Conservation (phyloP, 768 basidiomycete species). For the Heimioporus sp. region DNA sequence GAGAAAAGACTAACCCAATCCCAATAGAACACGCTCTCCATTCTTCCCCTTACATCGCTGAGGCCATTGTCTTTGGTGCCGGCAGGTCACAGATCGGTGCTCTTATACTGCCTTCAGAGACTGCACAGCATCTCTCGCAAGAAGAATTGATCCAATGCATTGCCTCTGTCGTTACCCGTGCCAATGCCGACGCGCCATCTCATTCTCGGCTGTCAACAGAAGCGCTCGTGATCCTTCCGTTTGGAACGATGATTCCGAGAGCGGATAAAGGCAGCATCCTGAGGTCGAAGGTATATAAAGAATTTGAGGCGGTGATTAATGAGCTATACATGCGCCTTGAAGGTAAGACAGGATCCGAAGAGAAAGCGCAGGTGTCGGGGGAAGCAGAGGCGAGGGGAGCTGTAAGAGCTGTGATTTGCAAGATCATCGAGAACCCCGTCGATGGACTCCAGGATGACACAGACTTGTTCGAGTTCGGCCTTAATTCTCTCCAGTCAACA, state of each 20-base stretch:
- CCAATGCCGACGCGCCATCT: slow-evolving; percentile 49
- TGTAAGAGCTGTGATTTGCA: slow-evolving; percentile 16
- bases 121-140: slow-evolving; percentile 24
- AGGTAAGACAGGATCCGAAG: slow-evolving; percentile 28
- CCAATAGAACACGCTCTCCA: slow-evolving; percentile 54
- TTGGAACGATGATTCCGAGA: slow-evolving; percentile 45
- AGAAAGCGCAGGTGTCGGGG: too few relatives aligned
- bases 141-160: slow-evolving; percentile 34
- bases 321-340: slow-evolving; percentile 42
- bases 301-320: slow-evolving; percentile 46
- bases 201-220: slow-evolving; percentile 53
- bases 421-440: slow-evolving; percentile 19
- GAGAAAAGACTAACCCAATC: slow-evolving; percentile 58
- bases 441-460: slow-evolving; percentile 24
- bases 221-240: slow-evolving; percentile 48
- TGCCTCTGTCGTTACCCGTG: slow-evolving; percentile 43
- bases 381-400: slow-evolving; percentile 7
- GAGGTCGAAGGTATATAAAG: slow-evolving; percentile 47
- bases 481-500: slow-evolving; percentile 53
- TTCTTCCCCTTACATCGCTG: slow-evolving; percentile 46
- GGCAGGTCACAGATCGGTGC: slow-evolving; percentile 47
- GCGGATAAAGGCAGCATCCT: slow-evolving; percentile 53
- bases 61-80: slow-evolving; percentile 55
- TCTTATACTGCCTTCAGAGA: slow-evolving; percentile 49
- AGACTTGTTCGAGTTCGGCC: slow-evolving; percentile 47